These are phyloP conservation scores for Datisca glomerata DNA, from an alignment of 306 rosid species.

Conservation along the genomic window DNA sequence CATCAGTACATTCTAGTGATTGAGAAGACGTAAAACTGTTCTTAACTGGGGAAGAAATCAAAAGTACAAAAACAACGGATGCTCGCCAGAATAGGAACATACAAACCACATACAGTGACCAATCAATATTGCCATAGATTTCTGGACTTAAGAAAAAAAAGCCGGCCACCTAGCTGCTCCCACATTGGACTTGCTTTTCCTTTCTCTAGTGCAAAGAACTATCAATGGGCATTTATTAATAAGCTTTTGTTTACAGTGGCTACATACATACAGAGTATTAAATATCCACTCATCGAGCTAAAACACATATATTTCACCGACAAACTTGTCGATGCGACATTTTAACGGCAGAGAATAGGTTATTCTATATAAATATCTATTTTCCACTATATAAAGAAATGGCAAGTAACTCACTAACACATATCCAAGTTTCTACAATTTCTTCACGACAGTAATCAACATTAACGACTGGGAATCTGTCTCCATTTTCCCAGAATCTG, in stretches of 20 bases:
- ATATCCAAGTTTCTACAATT: slow-evolving; percentile 77
- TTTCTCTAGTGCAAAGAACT: slow-evolving; percentile 66
- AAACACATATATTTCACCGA: too few relatives aligned
- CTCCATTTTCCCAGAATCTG: slow-evolving; percentile 74
- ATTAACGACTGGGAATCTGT: slow-evolving; percentile 62
- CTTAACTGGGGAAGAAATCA: not conserved
- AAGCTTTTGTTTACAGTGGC: too few relatives aligned
- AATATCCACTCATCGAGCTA: too few relatives aligned
- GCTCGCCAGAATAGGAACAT: not conserved
- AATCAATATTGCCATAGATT: slow-evolving; percentile 45
- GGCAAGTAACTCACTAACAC: slow-evolving; percentile 40
- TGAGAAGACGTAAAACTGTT: too few relatives aligned
- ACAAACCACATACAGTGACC: slow-evolving; percentile 62
- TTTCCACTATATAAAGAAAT: slow-evolving; percentile 12
- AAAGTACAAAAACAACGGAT: not conserved
- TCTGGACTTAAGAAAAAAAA: slow-evolving; percentile 42
- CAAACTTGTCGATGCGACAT: too few relatives aligned
- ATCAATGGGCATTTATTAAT: too few relatives aligned
- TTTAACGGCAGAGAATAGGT: not conserved
- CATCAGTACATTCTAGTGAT: too few relatives aligned
- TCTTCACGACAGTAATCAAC: slow-evolving; percentile 66
- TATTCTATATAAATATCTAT: not conserved
- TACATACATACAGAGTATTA: too few relatives aligned
- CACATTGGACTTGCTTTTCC: slow-evolving; percentile 62
- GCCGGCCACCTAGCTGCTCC: slow-evolving; percentile 53